A percentile compares a stretch with the other conserved stretches of the same genome.
These are phyloP conservation scores for Monosporascus cannonballus DNA, from an alignment of 2,329 filamentous ascomycete genomes.

Conservation along the genomic window DNA sequence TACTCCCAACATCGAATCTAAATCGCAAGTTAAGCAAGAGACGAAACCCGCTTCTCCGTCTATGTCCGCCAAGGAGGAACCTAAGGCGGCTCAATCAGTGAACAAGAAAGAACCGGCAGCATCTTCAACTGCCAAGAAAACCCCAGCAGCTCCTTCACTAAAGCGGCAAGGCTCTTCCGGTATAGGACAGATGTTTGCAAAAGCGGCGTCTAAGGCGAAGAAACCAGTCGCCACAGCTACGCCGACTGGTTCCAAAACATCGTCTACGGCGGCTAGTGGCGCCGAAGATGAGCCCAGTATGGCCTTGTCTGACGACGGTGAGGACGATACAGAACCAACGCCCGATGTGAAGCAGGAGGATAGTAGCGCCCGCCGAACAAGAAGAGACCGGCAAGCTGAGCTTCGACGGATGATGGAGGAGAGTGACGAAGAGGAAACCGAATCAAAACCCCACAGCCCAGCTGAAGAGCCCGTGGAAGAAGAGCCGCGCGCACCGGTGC, in stretches of 20 bases:
- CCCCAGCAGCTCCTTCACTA: slow-evolving; percentile 25
- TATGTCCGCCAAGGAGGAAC: slow-evolving; percentile 30
- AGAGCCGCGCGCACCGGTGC: slow-evolving; percentile 14
- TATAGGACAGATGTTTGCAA: slow-evolving; percentile 29
- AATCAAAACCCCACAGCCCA: slow-evolving; percentile 13
- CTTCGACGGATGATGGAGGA: slow-evolving; percentile 29
- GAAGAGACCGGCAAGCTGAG: slow-evolving; percentile 22
- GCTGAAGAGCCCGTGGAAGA: slow-evolving; percentile 24
- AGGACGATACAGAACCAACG: slow-evolving; percentile 23
- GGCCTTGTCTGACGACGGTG: slow-evolving; percentile 27
- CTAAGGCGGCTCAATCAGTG: slow-evolving; percentile 21
- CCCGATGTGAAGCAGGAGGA: slow-evolving; percentile 16
- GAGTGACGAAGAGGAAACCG: slow-evolving; percentile 23
- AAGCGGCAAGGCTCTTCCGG: slow-evolving; percentile 43
- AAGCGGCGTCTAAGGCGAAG: slow-evolving; percentile 25
- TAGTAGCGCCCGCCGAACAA: slow-evolving; percentile 13
- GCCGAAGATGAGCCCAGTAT: slow-evolving; percentile 16
- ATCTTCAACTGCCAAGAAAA: slow-evolving; percentile 35
- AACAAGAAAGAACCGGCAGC: slow-evolving; percentile 19
- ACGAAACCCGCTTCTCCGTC: slow-evolving; percentile 20
- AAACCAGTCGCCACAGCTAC: slow-evolving; percentile 16
- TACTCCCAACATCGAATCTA: slow-evolving; percentile 15
- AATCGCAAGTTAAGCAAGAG: slow-evolving; percentile 27
- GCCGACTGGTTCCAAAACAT: slow-evolving; percentile 5
- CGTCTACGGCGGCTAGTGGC: slow-evolving; percentile 8